Evolutionary conservation across 139 green algal genomes (phyloP), one percentile per base, ranked within the genome.

Genomic region (Coccomyxa sp.): DNA sequence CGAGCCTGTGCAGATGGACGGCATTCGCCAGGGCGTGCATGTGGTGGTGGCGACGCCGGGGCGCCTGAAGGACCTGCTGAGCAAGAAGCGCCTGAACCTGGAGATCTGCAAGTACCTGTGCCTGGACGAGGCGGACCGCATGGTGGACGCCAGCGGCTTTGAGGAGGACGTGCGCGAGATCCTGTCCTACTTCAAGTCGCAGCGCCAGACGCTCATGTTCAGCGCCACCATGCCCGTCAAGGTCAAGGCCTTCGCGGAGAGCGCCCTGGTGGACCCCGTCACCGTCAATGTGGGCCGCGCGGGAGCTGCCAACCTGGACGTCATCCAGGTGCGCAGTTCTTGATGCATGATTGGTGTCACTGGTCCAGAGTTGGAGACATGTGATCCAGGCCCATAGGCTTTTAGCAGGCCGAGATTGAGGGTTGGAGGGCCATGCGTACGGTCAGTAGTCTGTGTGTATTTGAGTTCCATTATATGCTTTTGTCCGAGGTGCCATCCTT

Each of bases 141-240:
- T 99, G 94, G 94, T 99, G 73, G 95, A 99, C 83, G n/a, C n/a
- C n/a, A 82, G 95, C 74, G 95, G 95, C 0, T 98, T 98, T 83
- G 95, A 98, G 81, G 95, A 99, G 68, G 95, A 99, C 84, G 93
- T 98, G 58, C 83, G 92, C 2, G 85, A 93, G 69, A 69, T 79
- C 54, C 31, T 91, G 54, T 86, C 77, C 31, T 91, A 85, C 79
- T 97, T 97, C 83, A 93, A 90, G 77, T 68, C 58, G 0, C 96
- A 98, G 89, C 87, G 96, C 35, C 96, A 99, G 88, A 99, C 96
- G 78, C 88, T 98, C 36, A 97, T 99, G 90, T 99, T 99, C 87
- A 91, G 77, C 33, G 96, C 96, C 68, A 99, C 96, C 74, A 99
- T 99, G 96, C 96, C 96, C 70, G 86, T 90, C 69, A 99, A 98